Conservation (phyloP, 148 eudicot genomes). For the Rhododendron molle region DNA sequence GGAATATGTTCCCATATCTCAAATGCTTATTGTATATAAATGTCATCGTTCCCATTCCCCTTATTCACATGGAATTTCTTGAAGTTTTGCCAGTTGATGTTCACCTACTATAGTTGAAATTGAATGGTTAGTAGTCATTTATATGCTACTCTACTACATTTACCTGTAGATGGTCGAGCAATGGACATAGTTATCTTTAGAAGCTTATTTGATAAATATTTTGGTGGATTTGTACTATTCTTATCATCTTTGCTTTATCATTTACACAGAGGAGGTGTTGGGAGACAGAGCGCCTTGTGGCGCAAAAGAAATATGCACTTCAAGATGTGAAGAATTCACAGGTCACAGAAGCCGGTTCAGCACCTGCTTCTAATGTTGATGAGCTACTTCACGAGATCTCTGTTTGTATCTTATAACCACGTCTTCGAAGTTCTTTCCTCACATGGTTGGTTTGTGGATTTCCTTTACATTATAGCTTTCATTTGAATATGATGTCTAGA, state of each 20-base stretch:
- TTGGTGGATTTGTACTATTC: neutral
- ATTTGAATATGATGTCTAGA: constrained; percentile 34
- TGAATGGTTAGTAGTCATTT: neutral
- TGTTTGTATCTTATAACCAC: constrained; percentile 39
- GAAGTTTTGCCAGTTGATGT: neutral
- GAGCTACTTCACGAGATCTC: constrained; percentile 67
- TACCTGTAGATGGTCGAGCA: neutral
- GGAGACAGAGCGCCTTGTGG: constrained; percentile 33
- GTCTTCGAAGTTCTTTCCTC: neutral
- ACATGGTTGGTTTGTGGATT: neutral
- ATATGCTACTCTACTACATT: neutral
- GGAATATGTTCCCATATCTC: neutral
- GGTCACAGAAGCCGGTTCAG: constrained; percentile 49
- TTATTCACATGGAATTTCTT: neutral
- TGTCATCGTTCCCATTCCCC: neutral
- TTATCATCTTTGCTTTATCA: constrained; percentile 11
- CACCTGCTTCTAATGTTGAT: constrained; percentile 54
- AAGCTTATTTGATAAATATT: neutral
- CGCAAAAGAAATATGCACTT: constrained; percentile 43
- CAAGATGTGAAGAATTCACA: constrained; percentile 54
- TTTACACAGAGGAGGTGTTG: constrained; percentile 50
- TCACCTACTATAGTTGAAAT: neutral
- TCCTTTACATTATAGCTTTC: neutral
- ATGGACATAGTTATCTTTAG: neutral
- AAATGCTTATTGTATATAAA: neutral